phyloP scores from a whole-genome alignment of 352 stramenopile genomes.

The Globisporangium megalacanthum region DNA sequence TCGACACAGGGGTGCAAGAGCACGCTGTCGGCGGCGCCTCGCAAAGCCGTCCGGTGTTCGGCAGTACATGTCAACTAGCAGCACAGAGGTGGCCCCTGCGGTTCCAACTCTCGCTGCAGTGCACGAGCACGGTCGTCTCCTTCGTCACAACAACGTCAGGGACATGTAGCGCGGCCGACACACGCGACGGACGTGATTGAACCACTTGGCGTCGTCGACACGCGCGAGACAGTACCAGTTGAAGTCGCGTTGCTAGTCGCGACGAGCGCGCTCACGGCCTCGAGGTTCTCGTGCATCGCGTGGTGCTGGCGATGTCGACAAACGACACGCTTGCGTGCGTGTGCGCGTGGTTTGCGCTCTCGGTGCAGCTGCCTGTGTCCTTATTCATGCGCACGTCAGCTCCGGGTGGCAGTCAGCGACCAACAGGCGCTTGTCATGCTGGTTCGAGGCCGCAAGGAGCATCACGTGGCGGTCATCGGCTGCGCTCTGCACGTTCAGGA shows the following conservation, averaged over 20 bases:
- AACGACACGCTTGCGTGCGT: slow-evolving; percentile 77
- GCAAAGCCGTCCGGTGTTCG: slow-evolving; percentile 80
- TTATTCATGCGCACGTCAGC: slow-evolving; percentile 90
- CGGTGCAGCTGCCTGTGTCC: slow-evolving; percentile 84
- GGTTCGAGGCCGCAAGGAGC: slow-evolving; percentile 41
- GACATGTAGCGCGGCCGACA: slow-evolving; percentile 62
- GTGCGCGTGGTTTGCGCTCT: slow-evolving; percentile 75
- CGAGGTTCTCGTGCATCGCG: slow-evolving; percentile 85
- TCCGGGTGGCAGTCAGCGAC: slow-evolving; percentile 89
- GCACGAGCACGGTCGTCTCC: slow-evolving; percentile 77
- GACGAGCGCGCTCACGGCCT: slow-evolving; percentile 56
- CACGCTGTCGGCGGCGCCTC: slow-evolving; percentile 23
- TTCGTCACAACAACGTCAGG: slow-evolving; percentile 61
- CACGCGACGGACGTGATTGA: slow-evolving; percentile 63
- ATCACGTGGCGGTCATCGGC: slow-evolving; percentile 75
- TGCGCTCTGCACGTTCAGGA: slow-evolving; percentile 69
- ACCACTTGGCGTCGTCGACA: slow-evolving; percentile 80
- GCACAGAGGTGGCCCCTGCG: slow-evolving; percentile 82
- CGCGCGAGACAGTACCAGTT: slow-evolving; percentile 54
- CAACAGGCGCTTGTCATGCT: slow-evolving; percentile 51
- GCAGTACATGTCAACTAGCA: slow-evolving; percentile 86
- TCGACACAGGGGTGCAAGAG: slow-evolving; percentile 50
- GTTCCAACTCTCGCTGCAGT: slow-evolving; percentile 92
- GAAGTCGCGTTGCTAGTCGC: slow-evolving; percentile 35
- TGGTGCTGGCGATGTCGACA: slow-evolving; percentile 92